phyloP scores from a whole-genome alignment of 2,329 filamentous ascomycete genomes.

The Colletotrichum gloeosporioides region DNA sequence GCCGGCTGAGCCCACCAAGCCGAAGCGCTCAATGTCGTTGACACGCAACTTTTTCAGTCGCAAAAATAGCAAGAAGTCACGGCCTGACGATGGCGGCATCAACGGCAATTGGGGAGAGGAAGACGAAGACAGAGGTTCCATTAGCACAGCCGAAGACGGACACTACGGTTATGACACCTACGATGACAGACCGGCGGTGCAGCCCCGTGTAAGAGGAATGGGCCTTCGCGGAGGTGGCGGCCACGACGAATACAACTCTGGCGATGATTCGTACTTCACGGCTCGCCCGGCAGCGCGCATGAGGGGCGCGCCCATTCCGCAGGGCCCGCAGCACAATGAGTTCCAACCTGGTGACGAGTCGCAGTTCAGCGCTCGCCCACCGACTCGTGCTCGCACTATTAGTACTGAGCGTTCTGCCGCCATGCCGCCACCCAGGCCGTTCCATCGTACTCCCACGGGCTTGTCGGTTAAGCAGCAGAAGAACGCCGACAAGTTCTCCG shows the following conservation, averaged over 20 bases:
- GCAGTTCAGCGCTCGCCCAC: constrained; percentile 7
- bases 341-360: constrained; percentile 6
- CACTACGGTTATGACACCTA: constrained; percentile 25
- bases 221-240: constrained; percentile 46
- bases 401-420: constrained; percentile 24
- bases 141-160: constrained; percentile 23
- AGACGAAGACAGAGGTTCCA: constrained; percentile 45
- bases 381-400: constrained; percentile 29
- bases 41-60: constrained; percentile 52
- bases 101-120: constrained; percentile 58
- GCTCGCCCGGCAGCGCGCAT: constrained; percentile 35
- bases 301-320: constrained; percentile 13
- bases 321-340: not conserved
- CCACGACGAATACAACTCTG: constrained; percentile 55
- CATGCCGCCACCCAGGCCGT: constrained; percentile 38
- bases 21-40: constrained; percentile 67
- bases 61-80: constrained; percentile 43
- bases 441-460: constrained; percentile 75
- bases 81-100: constrained; percentile 56
- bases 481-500: constrained; percentile 57
- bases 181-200: constrained; percentile 8
- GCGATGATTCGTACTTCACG: constrained; percentile 64
- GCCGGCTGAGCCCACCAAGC: constrained; percentile 36
- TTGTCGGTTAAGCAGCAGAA: constrained; percentile 67
- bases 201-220: constrained; percentile 16